Evolutionary conservation across 1,284 basidiomycete species (phyloP), one percentile per base, ranked within the genome.

Genomic region (Naganishia albida): DNA sequence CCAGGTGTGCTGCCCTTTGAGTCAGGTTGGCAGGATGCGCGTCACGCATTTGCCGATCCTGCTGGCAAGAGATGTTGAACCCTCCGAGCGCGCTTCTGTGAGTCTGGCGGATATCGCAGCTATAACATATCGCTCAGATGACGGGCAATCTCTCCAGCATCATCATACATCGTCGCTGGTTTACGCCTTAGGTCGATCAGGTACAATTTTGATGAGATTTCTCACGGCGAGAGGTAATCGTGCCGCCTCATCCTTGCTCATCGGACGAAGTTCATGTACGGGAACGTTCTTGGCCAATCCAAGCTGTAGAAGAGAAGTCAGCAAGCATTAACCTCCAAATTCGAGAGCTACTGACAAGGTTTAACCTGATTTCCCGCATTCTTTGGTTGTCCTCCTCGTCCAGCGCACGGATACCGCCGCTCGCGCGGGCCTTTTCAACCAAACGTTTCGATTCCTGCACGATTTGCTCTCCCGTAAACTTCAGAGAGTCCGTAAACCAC

Each of bases 211-310:
- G 40, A 68, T 62, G 15, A 65, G 38, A 6, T 64, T 64, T n/a
- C 67, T 40, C 23, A 68, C 67, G 13, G 67, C 67, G 1, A 39
- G 40, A 2, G 67, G 67, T 13, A 68, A 50, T 23, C 42, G 34
- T 18, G 44, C 57, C n/a, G 63, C 57, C 30, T 68, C 63, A 13
- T 34, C 39, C 34, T 18, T 49, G 23, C 51, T 65, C 67, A 68
- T 68, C 40, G 67, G 67, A 7, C 63, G 56, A 10, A 68, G 53
- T 53, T 68, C 67, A 48, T 68, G 57, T 34, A 68, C 63, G 25
- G 67, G 67, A 1, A 65, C 67, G 26, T 68, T 68, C 48, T 68
- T 68, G 52, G 56, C 67, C 7, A 68, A 46, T 18, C 63, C 54
- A 18, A 67, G 66, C 66, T 67, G 62, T 39, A 15, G 10, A 3